These are phyloP conservation scores for Lentinula raphanica DNA, from an alignment of 768 basidiomycete species.

Conservation along the genomic window DNA sequence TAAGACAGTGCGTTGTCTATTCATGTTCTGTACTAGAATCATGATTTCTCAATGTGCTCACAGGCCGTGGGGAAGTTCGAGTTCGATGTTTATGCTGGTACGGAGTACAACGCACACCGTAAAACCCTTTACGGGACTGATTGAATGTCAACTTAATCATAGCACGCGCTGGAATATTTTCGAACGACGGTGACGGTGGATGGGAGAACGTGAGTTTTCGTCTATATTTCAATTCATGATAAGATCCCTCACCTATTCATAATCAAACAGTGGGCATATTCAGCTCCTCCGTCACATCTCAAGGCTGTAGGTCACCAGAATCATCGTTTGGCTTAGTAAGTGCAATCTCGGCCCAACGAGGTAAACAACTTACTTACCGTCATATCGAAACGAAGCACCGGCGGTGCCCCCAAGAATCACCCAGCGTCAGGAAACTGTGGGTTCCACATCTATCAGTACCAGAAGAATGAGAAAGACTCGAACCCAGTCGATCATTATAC, in stretches of 20 bases:
- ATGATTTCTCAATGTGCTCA: not conserved
- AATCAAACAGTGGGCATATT: not conserved
- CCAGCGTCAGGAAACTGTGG: not conserved
- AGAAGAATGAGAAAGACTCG: not conserved
- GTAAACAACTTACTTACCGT: not conserved
- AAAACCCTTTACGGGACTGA: too few species aligned
- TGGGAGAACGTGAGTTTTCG: not conserved
- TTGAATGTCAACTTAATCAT: not conserved
- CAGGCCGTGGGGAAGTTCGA: not conserved
- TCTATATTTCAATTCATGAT: not conserved
- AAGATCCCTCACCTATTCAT: too few species aligned
- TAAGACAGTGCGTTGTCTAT: not conserved
- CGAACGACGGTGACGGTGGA: not conserved
- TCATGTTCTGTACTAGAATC: not conserved
- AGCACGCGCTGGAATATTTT: not conserved
- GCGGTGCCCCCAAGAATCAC: not conserved
- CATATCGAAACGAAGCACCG: not conserved
- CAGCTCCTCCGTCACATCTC: not conserved
- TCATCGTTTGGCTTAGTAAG: not conserved
- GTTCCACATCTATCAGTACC: not conserved
- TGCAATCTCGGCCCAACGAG: not conserved
- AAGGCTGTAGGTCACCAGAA: not conserved
- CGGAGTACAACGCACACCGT: not conserved
- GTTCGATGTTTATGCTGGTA: slow-evolving; percentile 1
- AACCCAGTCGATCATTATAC: slow-evolving; percentile 1